Evolutionary conservation across 2,329 filamentous ascomycete species (phyloP), one percentile per base, ranked within the genome.

Genomic region (Penicillium expansum): DNA sequence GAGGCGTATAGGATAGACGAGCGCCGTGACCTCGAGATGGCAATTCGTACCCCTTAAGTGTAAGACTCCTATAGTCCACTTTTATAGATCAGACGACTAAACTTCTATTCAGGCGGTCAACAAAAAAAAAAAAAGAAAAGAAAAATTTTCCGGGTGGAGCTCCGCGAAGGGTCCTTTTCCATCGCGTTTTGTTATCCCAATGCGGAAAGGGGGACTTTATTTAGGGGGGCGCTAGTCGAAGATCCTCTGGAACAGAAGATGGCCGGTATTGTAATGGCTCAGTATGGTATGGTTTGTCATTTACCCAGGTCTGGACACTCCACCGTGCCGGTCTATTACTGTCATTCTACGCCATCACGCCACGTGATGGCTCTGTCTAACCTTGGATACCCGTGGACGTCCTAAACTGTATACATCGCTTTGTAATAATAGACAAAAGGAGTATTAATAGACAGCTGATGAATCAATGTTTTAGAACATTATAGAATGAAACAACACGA

Each of bases 101-200:
- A n/a, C 16, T 42, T 24, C 35, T 16, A 20, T 44, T 20, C 48
- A 42, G 50, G 37, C 50, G 43, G 37, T 32, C 49, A 54, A 37
- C 14, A 29, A 38, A 18, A 22, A 24, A 33, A 52, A 38, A 49
- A 49, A 45, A 27, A 38, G 44, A 45, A 55, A 48, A 49, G 35
- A 57, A 60, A 63, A 56, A 47, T 42, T 62, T 52, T 49, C 48
- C 44, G 29, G 20, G 63, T 63, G 63, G 62, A 62, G 45, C 45
- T 52, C 41, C 44, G 16, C 16, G 27, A 58, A 62, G 61, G 63
- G 62, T 61, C 56, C 44, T 50, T 57, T 45, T 54, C 39, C 56
- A 57, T 56, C 59, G 62, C 63, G 60, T 59, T 62, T 59, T 42
- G 57, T 44, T 65, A 45, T 48, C 64, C 62, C 30, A 48, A 65